Base-by-base conservation (phyloP, 371 early-diverging fungal genomes). In the Circinella umbellata region DNA sequence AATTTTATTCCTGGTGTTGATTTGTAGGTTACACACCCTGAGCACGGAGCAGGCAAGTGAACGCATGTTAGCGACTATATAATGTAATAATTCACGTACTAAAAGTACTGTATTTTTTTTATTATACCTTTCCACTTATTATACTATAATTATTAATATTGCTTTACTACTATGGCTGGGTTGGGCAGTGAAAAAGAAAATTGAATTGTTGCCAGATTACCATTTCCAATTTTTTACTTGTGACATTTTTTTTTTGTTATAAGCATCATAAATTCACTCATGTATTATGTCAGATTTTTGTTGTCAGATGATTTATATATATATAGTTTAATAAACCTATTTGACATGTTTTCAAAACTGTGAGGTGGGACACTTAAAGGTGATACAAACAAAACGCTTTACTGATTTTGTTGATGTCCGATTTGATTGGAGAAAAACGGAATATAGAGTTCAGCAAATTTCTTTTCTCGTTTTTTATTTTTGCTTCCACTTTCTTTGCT, bases 401-500 rank as follows among this genome's bases (percentile, higher is more conserved):
- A 57, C 57, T 27, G 14, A 51, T 7, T 27, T 27, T 5, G n/a
- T 18, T 57, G 57, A 57, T 57, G 35, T 57, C 35, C 57, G 34
- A 18, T 57, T 4, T 57, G 57, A 57, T 57, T 57, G 57, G 57
- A 57, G 57, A n/a, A 54, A 27, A 54, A 20, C 54, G n/a, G 34
- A 57, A 57, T 57, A 57, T 57, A 57, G 57, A 57, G 57, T 57
- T 57, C 57, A 57, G n/a, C 57, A 18, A 34, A n/a, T 34, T 57
- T 14, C 27, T 27, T 27, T 27, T 27, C 27, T 27, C 27, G n/a
- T 27, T 27, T 27, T 27, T 27, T 27, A 27, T 27, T 27, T 27
- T 27, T 27, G 27, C 27, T 27, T 27, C 27, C 27, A 27, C 27
- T 27, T 27, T 27, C 27, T 27, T 27, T 27, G 27, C 27, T 27